These are phyloP conservation scores for Cryptococcus jaspeensis DNA, from an alignment of 1,284 basidiomycete species.

Conservation along the genomic window DNA sequence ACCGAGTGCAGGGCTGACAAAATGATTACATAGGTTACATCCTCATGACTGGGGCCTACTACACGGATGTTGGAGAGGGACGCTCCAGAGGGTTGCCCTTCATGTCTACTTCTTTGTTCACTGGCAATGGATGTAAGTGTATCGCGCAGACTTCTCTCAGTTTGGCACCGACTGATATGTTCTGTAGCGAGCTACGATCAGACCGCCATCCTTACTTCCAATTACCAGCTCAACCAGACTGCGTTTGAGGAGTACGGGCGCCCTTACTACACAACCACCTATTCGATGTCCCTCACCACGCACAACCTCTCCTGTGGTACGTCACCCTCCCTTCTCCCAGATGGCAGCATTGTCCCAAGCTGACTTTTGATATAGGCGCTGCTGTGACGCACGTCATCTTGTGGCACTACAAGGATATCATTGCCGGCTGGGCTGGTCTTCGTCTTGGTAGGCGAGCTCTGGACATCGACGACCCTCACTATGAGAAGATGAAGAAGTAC, in stretches of 20 bases:
- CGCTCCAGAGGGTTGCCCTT: slow-evolving; percentile 52
- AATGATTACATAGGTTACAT: slow-evolving; percentile 2
- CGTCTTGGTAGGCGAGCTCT: slow-evolving; percentile 51
- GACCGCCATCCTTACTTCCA: slow-evolving; percentile 53
- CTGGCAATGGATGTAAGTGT: slow-evolving; percentile 45
- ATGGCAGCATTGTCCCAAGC: not conserved
- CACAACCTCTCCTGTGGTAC: slow-evolving; percentile 57
- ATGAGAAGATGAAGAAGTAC: slow-evolving; percentile 58
- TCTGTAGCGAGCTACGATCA: slow-evolving; percentile 53
- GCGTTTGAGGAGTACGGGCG: slow-evolving; percentile 53
- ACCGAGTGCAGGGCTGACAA: not conserved
- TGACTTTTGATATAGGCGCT: slow-evolving; percentile 25
- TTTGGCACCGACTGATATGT: not conserved
- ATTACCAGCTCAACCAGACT: slow-evolving; percentile 53
- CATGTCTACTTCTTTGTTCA: slow-evolving; percentile 59
- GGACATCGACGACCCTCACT: slow-evolving; percentile 58
- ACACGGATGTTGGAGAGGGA: slow-evolving; percentile 49
- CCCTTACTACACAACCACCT: slow-evolving; percentile 58
- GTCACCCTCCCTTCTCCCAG: not conserved
- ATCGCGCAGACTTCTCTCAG: no score
- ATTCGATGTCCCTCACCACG: slow-evolving; percentile 56
- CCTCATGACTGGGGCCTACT: slow-evolving; percentile 51
- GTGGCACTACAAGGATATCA: slow-evolving; percentile 58
- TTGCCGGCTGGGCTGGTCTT: slow-evolving; percentile 54
- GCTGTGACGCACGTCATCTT: slow-evolving; percentile 57